Conservation (phyloP, 768 basidiomycete genomes). For the Boletus coccyginus region DNA sequence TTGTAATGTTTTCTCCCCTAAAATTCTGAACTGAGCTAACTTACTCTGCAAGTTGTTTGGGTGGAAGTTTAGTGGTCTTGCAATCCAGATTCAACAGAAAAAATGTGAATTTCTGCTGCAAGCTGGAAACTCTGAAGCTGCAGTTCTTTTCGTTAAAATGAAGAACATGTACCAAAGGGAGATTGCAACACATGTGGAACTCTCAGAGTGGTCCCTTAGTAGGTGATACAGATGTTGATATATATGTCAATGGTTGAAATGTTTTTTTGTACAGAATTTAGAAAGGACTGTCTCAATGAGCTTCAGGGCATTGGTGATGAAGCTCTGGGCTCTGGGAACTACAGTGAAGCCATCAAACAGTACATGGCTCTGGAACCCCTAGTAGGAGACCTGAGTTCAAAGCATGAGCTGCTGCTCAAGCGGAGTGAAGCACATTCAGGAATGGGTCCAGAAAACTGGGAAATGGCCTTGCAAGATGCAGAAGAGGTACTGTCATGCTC, state of each 20-base stretch:
- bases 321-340: conserved; percentile 1
- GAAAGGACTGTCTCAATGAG: conserved; percentile 3
- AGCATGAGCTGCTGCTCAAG: conserved; percentile 8
- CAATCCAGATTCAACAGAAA: conserved; percentile 12
- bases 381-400: not conserved
- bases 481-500: conserved; percentile 5
- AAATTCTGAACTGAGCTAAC: not conserved
- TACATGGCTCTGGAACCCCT: conserved; percentile 15
- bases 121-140: not conserved
- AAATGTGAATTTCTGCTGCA: conserved; percentile 10
- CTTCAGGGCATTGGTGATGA: conserved; percentile 10
- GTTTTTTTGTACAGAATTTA: not conserved
- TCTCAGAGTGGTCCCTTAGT: conserved; percentile 15
- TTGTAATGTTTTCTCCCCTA: conserved; percentile 1
- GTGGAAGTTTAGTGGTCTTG: conserved; percentile 21
- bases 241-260: too few relatives aligned
- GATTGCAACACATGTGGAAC: conserved; percentile 11
- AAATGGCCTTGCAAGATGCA: conserved; percentile 10
- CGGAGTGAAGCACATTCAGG: conserved; percentile 9
- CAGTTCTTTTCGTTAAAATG: conserved; percentile 8
- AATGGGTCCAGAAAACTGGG: not conserved
- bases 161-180: conserved; percentile 8
- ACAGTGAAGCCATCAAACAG: conserved; percentile 9
- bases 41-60: conserved; percentile 12
- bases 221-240: not conserved